Conservation (phyloP, 768 basidiomycete genomes). For the Cystobasidium onofrii region DNA sequence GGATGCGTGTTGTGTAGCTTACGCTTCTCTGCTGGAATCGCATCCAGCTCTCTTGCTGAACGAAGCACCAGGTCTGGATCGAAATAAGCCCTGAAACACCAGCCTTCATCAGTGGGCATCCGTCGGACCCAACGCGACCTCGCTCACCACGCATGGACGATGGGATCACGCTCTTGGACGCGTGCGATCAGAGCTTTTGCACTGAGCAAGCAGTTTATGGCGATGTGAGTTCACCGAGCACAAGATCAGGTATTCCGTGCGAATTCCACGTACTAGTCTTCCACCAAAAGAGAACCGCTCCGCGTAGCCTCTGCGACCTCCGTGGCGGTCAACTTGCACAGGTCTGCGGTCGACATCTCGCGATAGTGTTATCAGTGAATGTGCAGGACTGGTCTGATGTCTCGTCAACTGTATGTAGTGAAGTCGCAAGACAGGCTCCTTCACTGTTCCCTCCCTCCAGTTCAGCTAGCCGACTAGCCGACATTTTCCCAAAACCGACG, state of each 20-base stretch:
- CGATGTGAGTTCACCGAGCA: too few relatives aligned
- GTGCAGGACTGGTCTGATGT: too few relatives aligned
- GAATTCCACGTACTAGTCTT: slow-evolving; percentile 33
- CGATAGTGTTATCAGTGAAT: neutral
- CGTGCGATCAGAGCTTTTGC: slow-evolving; percentile 38
- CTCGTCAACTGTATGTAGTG: too few relatives aligned
- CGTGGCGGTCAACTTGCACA: slow-evolving; percentile 37
- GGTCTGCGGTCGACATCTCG: neutral
- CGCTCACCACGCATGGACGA: slow-evolving; percentile 37
- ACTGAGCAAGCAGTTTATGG: neutral
- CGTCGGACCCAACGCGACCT: neutral
- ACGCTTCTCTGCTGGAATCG: slow-evolving; percentile 36
- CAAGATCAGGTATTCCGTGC: too few relatives aligned
- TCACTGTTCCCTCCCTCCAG: too few relatives aligned
- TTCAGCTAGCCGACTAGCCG: too few relatives aligned
- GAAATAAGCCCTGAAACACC: slow-evolving; percentile 35
- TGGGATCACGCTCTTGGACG: slow-evolving; percentile 37
- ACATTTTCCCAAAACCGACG: too few relatives aligned
- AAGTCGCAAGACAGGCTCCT: too few relatives aligned
- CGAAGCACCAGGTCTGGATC: slow-evolving; percentile 37
- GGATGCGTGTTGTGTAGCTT: neutral
- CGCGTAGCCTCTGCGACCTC: slow-evolving; percentile 36
- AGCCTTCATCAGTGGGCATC: neutral
- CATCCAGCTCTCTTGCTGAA: slow-evolving; percentile 38
- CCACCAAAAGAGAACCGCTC: slow-evolving; percentile 35